Base-by-base conservation (phyloP, 2,329 filamentous ascomycete genomes). In the Rhinocladiella mackenziei region DNA sequence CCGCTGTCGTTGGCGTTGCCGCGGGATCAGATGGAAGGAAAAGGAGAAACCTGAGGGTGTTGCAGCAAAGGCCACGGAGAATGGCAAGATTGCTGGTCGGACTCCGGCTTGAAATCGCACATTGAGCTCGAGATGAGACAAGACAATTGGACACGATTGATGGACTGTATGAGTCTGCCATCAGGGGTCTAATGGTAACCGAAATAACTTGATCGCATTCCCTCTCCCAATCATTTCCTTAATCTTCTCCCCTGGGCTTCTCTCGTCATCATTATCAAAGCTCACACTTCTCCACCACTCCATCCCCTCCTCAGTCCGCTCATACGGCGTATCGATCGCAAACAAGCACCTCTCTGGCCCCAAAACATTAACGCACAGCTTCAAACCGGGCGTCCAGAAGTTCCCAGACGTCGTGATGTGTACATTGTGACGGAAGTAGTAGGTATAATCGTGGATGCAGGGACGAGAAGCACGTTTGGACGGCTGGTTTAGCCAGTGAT, bases 401-500 rank as follows among this genome's bases (percentile, higher is more conserved):
- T 66, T 62, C 0, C 65, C 65, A 0, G 58, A 61, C 1, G 65
- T 67, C 2, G 65, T 67, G 41, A 67, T 65, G 63, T 62, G 67
- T 38, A 67, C 51, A 36, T 67, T 66, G 33, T 62, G 45, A 8
- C 58, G 58, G 46, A 67, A 67, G 32, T 67, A 67, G 36, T 66
- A 58, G 11, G 62, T 58, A 40, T 45, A 6, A 10, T 5, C 11
- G 5, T 10, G 20, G 13, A 28, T 19, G 33, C 17, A 7, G 15
- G 10, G 33, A 11, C 18, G 11, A 19, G 13, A n/a, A 19, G 66
- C 65, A 28, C 60, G 54, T 29, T 65, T 64, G n/a, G n/a, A n/a
- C n/a, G n/a, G n/a, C n/a, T n/a, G n/a, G 50, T 66, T 62, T 28
- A 66, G 65, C 64, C 64, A 66, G 47, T 67, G 64, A 39, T 68